Evolutionary conservation across 1,139 yeast genomes (phyloP).

Genomic region (Nadsonia starkeyi-henricii): DNA sequence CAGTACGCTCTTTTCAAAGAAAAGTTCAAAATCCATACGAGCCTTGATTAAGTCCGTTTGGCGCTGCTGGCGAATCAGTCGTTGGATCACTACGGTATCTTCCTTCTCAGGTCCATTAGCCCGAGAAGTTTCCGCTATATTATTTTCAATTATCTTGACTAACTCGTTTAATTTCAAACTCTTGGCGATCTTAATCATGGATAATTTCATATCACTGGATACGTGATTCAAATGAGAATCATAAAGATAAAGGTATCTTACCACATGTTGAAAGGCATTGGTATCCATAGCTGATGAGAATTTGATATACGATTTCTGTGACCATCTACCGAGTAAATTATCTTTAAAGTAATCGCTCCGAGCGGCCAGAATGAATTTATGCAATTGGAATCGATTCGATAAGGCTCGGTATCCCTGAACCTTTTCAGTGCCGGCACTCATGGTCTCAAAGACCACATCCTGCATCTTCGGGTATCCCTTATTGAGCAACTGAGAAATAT

Average conservation of each 20-base stretch:
- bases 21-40: slow-evolving; percentile 18
- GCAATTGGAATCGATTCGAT: slow-evolving; percentile 13
- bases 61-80: slow-evolving; percentile 9
- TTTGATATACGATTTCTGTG: slow-evolving; percentile 9
- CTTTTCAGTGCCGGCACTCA: slow-evolving; percentile 2
- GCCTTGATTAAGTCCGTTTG: slow-evolving; percentile 13
- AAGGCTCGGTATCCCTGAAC: background rate
- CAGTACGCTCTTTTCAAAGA: slow-evolving; percentile 31
- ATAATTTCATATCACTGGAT: slow-evolving; percentile 17
- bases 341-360: slow-evolving; percentile 22
- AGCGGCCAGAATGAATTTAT: slow-evolving; percentile 28
- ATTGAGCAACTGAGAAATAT: slow-evolving; percentile 37
- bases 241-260: slow-evolving; percentile 40
- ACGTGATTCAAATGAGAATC: slow-evolving; percentile 27
- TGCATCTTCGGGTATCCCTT: slow-evolving; percentile 18
- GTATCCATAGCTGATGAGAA: slow-evolving; percentile 14
- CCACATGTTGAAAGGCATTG: slow-evolving; percentile 26
- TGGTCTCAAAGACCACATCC: slow-evolving; percentile 9
- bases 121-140: slow-evolving; percentile 8
- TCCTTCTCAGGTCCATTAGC: slow-evolving; percentile 1
- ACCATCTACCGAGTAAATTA: slow-evolving; percentile 15
- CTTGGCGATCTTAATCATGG: slow-evolving; percentile 25
- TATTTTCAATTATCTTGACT: slow-evolving; percentile 21
- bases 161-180: slow-evolving; percentile 28
- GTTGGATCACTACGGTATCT: background rate